Evolutionary conservation across 768 basidiomycete genomes (phyloP).

Genomic region (Leccinum subtestaceum): DNA sequence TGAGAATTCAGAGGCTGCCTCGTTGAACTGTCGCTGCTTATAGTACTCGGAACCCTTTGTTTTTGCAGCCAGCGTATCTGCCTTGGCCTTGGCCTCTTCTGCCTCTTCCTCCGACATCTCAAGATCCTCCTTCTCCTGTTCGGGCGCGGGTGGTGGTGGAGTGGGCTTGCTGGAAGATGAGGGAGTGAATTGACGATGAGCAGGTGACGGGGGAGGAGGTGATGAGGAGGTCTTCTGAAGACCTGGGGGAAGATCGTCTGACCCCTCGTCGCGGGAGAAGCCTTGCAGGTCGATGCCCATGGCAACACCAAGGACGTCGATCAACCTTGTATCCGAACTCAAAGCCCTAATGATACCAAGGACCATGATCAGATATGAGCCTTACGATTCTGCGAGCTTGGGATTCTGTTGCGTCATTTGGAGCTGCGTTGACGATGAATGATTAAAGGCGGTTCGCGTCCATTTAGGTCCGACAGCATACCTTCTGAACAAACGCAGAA

Average conservation of each 20-base stretch:
- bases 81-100: slow-evolving; percentile 72
- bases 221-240: slow-evolving; percentile 25
- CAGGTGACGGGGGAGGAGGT: slow-evolving; percentile 21
- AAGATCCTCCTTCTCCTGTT: slow-evolving; percentile 47
- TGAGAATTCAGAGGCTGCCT: slow-evolving; percentile 74
- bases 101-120: slow-evolving; percentile 65
- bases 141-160: slow-evolving; percentile 38
- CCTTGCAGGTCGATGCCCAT: slow-evolving; percentile 94
- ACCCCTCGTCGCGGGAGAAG: slow-evolving; percentile 80
- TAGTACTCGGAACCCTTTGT: slow-evolving; percentile 73
- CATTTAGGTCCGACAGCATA: slow-evolving; percentile 16
- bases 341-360: slow-evolving; percentile 43
- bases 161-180: slow-evolving; percentile 41
- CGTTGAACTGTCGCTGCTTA: slow-evolving; percentile 79
- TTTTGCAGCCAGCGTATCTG: slow-evolving; percentile 78
- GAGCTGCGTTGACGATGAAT: slow-evolving; percentile 39
- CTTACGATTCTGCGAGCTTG: slow-evolving; percentile 59
- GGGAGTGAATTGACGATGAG: slow-evolving; percentile 34
- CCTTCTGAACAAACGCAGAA: slow-evolving; percentile 70
- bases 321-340: slow-evolving; percentile 70
- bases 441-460: neutral
- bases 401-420: slow-evolving; percentile 60
- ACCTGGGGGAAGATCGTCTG: slow-evolving; percentile 72
- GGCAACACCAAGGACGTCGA: slow-evolving; percentile 85
- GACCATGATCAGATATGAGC: neutral